Evolutionary conservation across 108 stramenopile species (phyloP), one percentile per base, ranked within the genome.

Genomic region (Nitzschia sp.): DNA sequence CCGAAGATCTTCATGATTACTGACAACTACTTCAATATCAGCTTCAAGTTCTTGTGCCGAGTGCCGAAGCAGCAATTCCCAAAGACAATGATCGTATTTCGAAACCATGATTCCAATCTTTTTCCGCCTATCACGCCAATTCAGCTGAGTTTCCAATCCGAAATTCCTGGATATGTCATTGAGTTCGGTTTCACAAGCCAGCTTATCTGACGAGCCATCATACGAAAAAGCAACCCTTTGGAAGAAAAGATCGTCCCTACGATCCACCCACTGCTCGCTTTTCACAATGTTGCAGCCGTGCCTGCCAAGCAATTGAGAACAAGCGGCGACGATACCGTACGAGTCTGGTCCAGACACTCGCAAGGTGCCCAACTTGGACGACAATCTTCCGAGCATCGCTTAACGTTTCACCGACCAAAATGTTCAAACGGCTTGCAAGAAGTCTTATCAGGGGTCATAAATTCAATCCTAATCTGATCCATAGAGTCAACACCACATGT

Each of bases 1-100:
- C 16, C 80, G 78, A 25, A 85, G 47, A 58, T 80, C 63, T 28
- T 82, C 84, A 67, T 95, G 93, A 57, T 95, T 95, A 64, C 82
- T 84, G 64, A 95, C 81, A 8, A 95, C 84, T 8, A 78, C 48
- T 4, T 69, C 17, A 47, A 95, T 82, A 5, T 91, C 80, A 52
- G 85, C 88, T 28, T 83, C 70, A 17, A 95, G 63, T 72, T 95
- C 93, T 29, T 82, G 73, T 8, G 89, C 88, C 2, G 74, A 73
- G 54, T 95, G 93, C 45, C 93, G 50, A 33, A 95, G 61, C 38
- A 95, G 73, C 13, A 95, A 72, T 66, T 95, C 93, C 88, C 91
- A 95, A 9, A 94, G 68, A 65, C 87, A 89, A 56, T 92, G 93
- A 63, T 94, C 93, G 44, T 91, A 84, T 58, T 94, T 94, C 32